Evolutionary conservation across 306 rosid genomes (phyloP).

Genomic region (Glycyrrhiza uralensis): DNA sequence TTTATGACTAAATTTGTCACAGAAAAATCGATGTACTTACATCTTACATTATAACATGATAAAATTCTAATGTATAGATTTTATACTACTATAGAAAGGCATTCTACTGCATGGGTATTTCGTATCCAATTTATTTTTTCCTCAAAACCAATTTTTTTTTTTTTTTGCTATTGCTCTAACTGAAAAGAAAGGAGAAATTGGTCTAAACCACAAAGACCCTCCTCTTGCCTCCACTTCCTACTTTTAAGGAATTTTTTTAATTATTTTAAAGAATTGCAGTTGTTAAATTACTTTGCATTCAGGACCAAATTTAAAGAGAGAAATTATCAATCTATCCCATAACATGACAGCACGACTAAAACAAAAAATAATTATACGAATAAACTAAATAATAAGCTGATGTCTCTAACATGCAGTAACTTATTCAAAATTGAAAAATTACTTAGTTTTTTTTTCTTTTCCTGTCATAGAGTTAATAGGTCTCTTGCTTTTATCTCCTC

Average conservation of each 20-base stretch:
- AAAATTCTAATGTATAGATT: neutral
- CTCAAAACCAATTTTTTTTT: neutral
- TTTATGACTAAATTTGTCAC: neutral
- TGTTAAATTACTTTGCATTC: neutral
- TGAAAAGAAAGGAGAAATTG: neutral
- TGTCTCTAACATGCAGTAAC: neutral
- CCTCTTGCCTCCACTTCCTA: neutral
- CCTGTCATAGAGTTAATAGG: neutral
- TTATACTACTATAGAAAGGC: neutral
- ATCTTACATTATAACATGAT: neutral
- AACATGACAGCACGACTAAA: neutral
- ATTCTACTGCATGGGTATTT: slow-evolving; percentile 1
- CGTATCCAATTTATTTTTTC: neutral
- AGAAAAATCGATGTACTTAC: neutral
- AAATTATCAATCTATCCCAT: neutral
- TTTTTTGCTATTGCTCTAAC: neutral
- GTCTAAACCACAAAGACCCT: neutral
- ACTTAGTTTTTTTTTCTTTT: neutral
- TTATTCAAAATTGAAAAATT: neutral
- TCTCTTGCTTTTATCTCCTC: neutral
- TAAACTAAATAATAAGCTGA: neutral
- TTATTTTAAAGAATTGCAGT: neutral
- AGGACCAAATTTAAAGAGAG: neutral
- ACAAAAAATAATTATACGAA: neutral
- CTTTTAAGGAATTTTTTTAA: neutral